Evolutionary conservation across 83 land plant genomes (phyloP), one percentile per base, ranked within the genome.

Genomic region (Diphasiastrum complanatum): DNA sequence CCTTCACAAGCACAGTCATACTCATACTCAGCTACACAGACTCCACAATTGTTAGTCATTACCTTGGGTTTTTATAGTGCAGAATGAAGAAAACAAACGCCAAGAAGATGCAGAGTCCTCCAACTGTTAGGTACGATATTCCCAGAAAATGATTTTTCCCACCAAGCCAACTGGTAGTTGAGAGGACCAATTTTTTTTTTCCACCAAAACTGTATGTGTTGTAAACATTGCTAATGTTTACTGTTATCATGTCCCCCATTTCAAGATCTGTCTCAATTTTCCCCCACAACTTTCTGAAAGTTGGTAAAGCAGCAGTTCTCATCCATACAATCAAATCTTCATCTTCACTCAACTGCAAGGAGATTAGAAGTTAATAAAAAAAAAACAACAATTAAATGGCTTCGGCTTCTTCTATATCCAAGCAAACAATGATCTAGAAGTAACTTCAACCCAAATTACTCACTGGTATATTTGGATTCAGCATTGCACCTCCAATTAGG

Each of bases 241-340:
- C 77, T n/a, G 0, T 54, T 12, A 74, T 51, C 3, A 12, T 40
- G 2, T 70, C 51, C 10, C 50, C 43, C 0, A 43, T 62, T 36
- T 51, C 46, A 23, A 74, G 45, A 30, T 67, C 66, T 46, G 18
- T 46, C 14, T 68, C 67, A 28, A 74, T 68, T 30, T 51, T 60
- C 3, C 77, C 77, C 74, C 73, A 74, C 30, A 74, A 46, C 67
- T 74, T 74, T 16, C 77, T 51, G 61, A 74, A 74, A 19, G 52
- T 61, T 19, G 77, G 77, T 30, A 74, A 45, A 5, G 77, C 77
- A 1, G 77, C 77, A 27, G 77, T 67, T 1, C 77, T 41, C 77
- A 74, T 74, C 77, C 77, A 74, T 32, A 74, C 77, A 0, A 74
- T 67, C 29, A 74, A 37, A 62, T 74, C 77, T 52, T 74, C 77